phyloP scores from a whole-genome alignment of 2,329 filamentous ascomycete genomes.

The Alternaria ventricosa region DNA sequence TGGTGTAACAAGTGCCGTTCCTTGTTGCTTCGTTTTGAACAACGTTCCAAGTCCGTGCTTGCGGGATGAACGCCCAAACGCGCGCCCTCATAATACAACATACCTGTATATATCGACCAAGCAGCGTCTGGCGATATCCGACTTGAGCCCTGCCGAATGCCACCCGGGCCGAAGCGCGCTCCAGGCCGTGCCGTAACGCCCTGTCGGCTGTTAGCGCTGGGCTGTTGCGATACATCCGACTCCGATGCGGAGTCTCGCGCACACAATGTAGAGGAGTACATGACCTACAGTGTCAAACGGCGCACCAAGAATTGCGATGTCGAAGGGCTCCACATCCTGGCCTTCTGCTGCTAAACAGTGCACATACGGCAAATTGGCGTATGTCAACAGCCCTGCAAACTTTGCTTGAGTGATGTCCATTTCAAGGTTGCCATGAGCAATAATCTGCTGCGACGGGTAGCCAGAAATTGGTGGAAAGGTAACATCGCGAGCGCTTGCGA shows the following conservation, averaged over 20 bases:
- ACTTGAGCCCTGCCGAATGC: slow-evolving; percentile 59
- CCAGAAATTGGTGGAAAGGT: slow-evolving; percentile 51
- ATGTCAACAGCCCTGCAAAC: slow-evolving; percentile 55
- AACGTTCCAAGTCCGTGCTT: not conserved
- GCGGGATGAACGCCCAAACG: not conserved
- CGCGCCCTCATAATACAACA: not conserved
- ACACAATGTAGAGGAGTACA: slow-evolving; percentile 1
- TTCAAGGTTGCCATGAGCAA: slow-evolving; percentile 23
- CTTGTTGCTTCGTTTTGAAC: not conserved
- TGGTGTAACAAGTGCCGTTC: not conserved
- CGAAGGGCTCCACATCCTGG: slow-evolving; percentile 51
- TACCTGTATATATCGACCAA: slow-evolving; percentile 60
- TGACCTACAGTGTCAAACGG: slow-evolving; percentile 57
- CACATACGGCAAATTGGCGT: slow-evolving; percentile 57
- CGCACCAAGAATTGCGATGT: slow-evolving; percentile 58
- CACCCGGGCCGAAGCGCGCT: slow-evolving; percentile 59
- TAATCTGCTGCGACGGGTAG: slow-evolving; percentile 42
- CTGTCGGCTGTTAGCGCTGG: slow-evolving; percentile 29
- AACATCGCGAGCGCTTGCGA: slow-evolving; percentile 48
- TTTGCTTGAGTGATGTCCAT: slow-evolving; percentile 41
- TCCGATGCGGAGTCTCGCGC: not conserved
- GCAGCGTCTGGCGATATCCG: slow-evolving; percentile 52
- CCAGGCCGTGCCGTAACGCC: slow-evolving; percentile 61
- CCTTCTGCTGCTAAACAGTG: slow-evolving; percentile 51
- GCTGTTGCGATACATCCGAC: not conserved